These are phyloP conservation scores for Sungouiella blattae DNA, from an alignment of 805 yeast species.

Conservation along the genomic window DNA sequence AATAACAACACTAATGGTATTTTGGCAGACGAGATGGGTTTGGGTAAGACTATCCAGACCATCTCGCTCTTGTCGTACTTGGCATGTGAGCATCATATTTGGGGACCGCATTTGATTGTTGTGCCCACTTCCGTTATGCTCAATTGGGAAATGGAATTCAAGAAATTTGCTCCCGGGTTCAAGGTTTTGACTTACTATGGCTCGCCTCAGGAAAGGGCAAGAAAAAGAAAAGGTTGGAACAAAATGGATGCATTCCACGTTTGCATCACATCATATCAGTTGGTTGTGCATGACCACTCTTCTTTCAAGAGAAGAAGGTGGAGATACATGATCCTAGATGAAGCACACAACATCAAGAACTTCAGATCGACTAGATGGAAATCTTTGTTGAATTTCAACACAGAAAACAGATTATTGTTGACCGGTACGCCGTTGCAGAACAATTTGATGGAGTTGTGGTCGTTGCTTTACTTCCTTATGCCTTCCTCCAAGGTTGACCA, in stretches of 20 bases:
- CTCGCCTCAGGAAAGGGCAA: constrained; percentile 93
- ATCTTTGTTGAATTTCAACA: constrained; percentile 88
- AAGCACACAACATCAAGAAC: constrained; percentile 96
- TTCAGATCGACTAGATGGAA: constrained; percentile 97
- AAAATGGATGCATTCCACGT: constrained; percentile 94
- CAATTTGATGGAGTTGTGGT: constrained; percentile 94
- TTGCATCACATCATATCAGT: constrained; percentile 93
- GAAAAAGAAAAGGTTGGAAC: constrained; percentile 96
- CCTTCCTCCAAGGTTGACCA: constrained; percentile 74
- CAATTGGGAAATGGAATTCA: constrained; percentile 99
- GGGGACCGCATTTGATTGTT: constrained; percentile 98
- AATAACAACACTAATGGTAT: constrained; percentile 94
- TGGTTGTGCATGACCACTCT: constrained; percentile 96
- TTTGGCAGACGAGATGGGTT: constrained; percentile 98
- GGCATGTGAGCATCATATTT: constrained; percentile 88
- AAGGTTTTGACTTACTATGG: constrained; percentile 95
- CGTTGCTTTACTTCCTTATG: constrained; percentile 90
- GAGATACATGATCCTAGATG: constrained; percentile 96
- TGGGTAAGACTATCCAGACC: constrained; percentile 96
- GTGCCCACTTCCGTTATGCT: constrained; percentile 97
- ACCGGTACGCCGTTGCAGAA: constrained; percentile 98
- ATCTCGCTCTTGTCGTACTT: constrained; percentile 80
- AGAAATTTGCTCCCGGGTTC: constrained; percentile 96
- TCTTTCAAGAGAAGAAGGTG: constrained; percentile 89
- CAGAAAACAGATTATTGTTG: constrained; percentile 78